Conservation (phyloP, 2,329 filamentous ascomycete species). For the Neonectria coccinea region DNA sequence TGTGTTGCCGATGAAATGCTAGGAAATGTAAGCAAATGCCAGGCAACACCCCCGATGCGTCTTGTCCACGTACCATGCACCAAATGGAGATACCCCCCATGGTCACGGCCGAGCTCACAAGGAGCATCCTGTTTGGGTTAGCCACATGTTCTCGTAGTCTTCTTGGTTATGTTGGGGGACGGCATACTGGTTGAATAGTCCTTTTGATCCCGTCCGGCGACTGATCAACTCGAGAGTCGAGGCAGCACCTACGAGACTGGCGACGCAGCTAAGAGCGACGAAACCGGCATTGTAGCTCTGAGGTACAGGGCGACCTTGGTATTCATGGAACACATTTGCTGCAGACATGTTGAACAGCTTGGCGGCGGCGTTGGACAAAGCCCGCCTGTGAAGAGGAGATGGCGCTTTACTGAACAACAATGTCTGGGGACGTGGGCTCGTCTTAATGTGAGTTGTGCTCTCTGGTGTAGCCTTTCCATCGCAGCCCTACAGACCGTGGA, state of each 20-base stretch:
- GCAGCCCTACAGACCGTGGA: neutral
- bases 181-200: slow-evolving; percentile 75
- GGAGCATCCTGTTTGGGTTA: slow-evolving; percentile 63
- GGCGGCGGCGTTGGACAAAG: neutral
- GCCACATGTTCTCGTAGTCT: slow-evolving; percentile 8
- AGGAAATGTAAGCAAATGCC: slow-evolving; percentile 9
- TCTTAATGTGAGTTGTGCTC: neutral
- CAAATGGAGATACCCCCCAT: slow-evolving; percentile 82
- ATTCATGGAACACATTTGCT: slow-evolving; percentile 30
- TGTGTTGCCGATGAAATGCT: slow-evolving; percentile 76
- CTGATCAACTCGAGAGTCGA: slow-evolving; percentile 88
- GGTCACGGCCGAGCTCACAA: slow-evolving; percentile 72
- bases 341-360: slow-evolving; percentile 36
- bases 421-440: neutral
- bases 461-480: neutral
- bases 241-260: slow-evolving; percentile 80
- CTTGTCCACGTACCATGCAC: slow-evolving; percentile 67
- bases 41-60: neutral
- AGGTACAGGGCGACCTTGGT: neutral
- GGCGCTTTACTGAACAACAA: neutral
- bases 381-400: neutral
- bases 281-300: neutral
- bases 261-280: slow-evolving; percentile 76
- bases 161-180: neutral
- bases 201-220: slow-evolving; percentile 75